These are phyloP conservation scores for Cryptosporidium baileyi DNA, from an alignment of 169 alveolate species.

Conservation along the genomic window DNA sequence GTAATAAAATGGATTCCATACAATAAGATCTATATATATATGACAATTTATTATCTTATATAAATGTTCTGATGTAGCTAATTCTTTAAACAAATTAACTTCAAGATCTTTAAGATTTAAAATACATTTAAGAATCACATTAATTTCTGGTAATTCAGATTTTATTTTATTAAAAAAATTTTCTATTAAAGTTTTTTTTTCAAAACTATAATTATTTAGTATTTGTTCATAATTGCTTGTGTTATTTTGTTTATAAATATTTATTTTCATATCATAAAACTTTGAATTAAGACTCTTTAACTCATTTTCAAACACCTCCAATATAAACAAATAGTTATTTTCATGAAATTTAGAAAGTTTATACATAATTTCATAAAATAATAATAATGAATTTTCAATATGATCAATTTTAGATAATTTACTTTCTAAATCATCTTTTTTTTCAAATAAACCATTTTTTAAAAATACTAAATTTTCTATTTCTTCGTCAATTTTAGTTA, in stretches of 20 bases:
- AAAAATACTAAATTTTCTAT: background rate
- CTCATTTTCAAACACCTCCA: background rate
- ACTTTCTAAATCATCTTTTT: background rate
- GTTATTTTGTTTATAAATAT: background rate
- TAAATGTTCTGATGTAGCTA: background rate
- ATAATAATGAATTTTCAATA: background rate
- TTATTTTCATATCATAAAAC: background rate
- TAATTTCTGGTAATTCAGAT: background rate
- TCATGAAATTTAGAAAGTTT: constrained; percentile 12
- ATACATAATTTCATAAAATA: background rate
- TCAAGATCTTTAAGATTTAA: background rate
- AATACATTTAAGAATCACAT: background rate
- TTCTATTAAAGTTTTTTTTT: background rate
- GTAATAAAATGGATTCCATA: constrained; percentile 42
- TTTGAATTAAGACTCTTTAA: background rate
- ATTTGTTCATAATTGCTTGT: no score
- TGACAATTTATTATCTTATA: background rate
- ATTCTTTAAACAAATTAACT: background rate
- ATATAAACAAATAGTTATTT: background rate
- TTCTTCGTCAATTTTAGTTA: constrained; percentile 22
- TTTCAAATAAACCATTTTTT: background rate
- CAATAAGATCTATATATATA: background rate
- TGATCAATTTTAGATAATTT: background rate
- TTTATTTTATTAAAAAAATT: background rate
- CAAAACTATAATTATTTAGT: background rate